Evolutionary conservation across 208 protist species (phyloP).

Genomic region (Wallacemonas collosoma): DNA sequence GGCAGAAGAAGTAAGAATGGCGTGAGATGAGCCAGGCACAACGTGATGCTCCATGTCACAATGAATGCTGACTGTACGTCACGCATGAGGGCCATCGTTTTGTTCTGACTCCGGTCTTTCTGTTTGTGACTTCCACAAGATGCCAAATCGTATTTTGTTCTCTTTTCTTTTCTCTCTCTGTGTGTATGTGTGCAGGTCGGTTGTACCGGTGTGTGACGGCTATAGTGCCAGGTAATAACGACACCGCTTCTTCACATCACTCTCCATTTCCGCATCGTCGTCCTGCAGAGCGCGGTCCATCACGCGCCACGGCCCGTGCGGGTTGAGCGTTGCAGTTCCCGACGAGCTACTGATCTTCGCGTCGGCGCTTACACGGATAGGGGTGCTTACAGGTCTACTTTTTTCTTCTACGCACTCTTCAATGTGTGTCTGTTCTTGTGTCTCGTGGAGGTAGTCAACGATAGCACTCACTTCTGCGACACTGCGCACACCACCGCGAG

Average conservation of each 20-base stretch:
- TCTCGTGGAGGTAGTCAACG: constrained; percentile 19
- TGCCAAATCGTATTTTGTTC: neutral
- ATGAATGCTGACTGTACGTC: no score
- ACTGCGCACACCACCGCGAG: constrained; percentile 32
- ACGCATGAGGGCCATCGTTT: no score
- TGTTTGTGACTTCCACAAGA: no score
- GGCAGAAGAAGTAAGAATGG: no score
- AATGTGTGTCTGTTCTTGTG: no score
- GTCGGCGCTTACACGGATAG: neutral
- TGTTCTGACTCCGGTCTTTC: no score
- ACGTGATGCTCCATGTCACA: no score
- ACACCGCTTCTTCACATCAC: constrained; percentile 10
- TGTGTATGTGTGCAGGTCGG: neutral
- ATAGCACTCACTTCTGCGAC: constrained; percentile 32
- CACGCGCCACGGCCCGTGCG: neutral
- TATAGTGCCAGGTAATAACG: constrained; percentile 12
- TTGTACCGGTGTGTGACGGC: neutral
- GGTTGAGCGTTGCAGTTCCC: neutral
- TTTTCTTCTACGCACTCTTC: no score
- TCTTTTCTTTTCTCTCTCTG: constrained; percentile 6
- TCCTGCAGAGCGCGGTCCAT: constrained; percentile 3
- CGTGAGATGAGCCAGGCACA: no score
- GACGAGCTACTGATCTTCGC: neutral
- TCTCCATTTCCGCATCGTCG: constrained; percentile 2
- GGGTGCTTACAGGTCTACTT: no score